Evolutionary conservation across 2,329 filamentous ascomycete species (phyloP), one percentile per base, ranked within the genome.

Genomic region (Pseudocercospora vitis): DNA sequence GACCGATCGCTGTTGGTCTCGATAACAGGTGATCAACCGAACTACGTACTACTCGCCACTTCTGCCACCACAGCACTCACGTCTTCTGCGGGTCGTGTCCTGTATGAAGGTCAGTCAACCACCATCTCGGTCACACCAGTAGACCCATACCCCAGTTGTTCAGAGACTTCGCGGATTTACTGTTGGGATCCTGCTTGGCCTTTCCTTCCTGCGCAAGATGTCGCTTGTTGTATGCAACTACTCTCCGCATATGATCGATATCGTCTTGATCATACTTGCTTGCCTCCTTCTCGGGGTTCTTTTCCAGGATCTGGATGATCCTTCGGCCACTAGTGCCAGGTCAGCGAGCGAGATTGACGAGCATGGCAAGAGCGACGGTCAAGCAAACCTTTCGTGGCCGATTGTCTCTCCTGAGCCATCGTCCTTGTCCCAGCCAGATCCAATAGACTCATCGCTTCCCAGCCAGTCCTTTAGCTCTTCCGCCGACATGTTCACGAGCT

Each of bases 181-280:
- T 78, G n/a, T 74, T 63, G 47, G 81, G 81, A 59, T 84, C 73
- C 52, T 75, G 71, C 62, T 85, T 84, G 28, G 74, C 75, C 57
- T 76, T 78, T 52, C 78, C 76, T 67, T 87, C 84, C 61, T 86
- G 83, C 0, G 83, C 84, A 0, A 88, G 71, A 70, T 87, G 84
- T 3, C 83, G 75, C 66, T 87, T 87, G 66, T 81, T 84, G 58
- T 86, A 86, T 0, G 82, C 75, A 0, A 85, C 83, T 0, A 86
- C 84, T 59, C 62, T 64, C n/a, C 65, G 62, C 65, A 68, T 68
- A 47, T 68, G 84, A 44, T 76, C 69, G 16, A 86, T 69, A 50
- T 81, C 78, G 1, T 77, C 73, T 2, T 84, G 76, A 0, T 78
- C 77, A 65, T 87, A 87, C 53, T 78, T 76, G 5, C 76, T 74